These are phyloP conservation scores for Yamadazyma sp. DNA, from an alignment of 1,139 yeast genomes.

Conservation along the genomic window DNA sequence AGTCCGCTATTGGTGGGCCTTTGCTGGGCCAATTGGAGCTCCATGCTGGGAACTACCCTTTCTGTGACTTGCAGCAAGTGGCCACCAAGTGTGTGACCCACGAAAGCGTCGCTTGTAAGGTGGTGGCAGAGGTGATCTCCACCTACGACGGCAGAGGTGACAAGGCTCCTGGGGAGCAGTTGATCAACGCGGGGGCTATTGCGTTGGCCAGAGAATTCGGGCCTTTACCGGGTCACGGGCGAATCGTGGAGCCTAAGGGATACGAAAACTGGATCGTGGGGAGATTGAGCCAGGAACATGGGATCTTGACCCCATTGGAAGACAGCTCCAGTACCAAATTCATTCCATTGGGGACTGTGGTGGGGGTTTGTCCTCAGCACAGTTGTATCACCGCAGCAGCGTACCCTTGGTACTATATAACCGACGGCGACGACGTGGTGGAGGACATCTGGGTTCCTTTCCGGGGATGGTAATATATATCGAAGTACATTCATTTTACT, in stretches of 20 bases:
- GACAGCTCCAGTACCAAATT: slow-evolving; percentile 23
- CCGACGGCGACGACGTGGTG: slow-evolving; percentile 50
- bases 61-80: slow-evolving; percentile 74
- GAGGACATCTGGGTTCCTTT: slow-evolving; percentile 73
- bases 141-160: slow-evolving; percentile 53
- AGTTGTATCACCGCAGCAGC: slow-evolving; percentile 71
- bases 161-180: slow-evolving; percentile 54
- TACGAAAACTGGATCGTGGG: slow-evolving; percentile 56
- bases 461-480: slow-evolving; percentile 46
- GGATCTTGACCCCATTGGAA: slow-evolving; percentile 47
- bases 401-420: slow-evolving; percentile 58
- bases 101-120: slow-evolving; percentile 53
- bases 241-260: slow-evolving; percentile 31
- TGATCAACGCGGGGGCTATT: slow-evolving; percentile 73
- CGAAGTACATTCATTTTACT: no score
- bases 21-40: slow-evolving; percentile 57
- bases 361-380: slow-evolving; percentile 68
- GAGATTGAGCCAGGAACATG: slow-evolving; percentile 65
- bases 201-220: slow-evolving; percentile 67
- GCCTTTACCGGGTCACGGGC: slow-evolving; percentile 52
- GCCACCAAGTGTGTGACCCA: slow-evolving; percentile 59
- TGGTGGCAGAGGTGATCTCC: slow-evolving; percentile 65
- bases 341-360: slow-evolving; percentile 55
- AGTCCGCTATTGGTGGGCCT: slow-evolving; percentile 19
- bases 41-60: slow-evolving; percentile 78